A percentile compares a stretch with the other conserved stretches of the same genome.
Conservation (phyloP, 2,329 filamentous ascomycete genomes). For the Paracoccidioides brasiliensis region DNA sequence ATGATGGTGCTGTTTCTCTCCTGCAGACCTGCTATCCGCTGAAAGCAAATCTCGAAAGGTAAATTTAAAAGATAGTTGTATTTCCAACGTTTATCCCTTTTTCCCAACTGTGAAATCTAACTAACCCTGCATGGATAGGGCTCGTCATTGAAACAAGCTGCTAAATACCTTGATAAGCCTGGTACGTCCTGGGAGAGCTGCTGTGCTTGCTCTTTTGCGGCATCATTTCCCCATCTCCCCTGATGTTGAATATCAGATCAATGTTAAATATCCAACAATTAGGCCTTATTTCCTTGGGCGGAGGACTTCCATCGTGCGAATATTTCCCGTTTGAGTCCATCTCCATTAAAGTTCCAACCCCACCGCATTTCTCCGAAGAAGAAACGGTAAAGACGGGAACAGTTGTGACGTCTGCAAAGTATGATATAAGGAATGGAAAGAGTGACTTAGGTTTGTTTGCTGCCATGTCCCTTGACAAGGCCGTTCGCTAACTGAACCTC, state of each 20-base stretch:
- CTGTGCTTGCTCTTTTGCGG: background rate
- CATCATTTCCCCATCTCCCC: background rate
- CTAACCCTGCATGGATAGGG: conserved; percentile 29
- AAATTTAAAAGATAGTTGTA: conserved; percentile 3
- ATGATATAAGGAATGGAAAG: conserved; percentile 58
- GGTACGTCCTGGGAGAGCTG: conserved; percentile 26
- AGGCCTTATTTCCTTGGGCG: conserved; percentile 77
- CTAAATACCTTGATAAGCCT: conserved; percentile 63
- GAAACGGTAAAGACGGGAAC: conserved; percentile 50
- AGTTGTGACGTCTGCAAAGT: conserved; percentile 59
- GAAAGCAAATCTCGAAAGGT: conserved; percentile 45
- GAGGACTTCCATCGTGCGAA: conserved; percentile 74
- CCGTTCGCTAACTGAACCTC: conserved; percentile 8
- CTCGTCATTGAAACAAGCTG: conserved; percentile 71
- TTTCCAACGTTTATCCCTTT: background rate
- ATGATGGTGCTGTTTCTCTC: background rate
- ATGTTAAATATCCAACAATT: background rate
- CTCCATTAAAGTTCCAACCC: conserved; percentile 56
- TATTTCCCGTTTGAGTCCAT: conserved; percentile 86
- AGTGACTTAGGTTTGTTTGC: conserved; percentile 35
- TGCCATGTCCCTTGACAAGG: too few relatives aligned
- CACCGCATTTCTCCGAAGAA: conserved; percentile 57
- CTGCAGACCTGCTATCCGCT: conserved; percentile 41
- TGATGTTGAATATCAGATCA: conserved; percentile 2
- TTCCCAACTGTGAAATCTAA: conserved; percentile 15